Evolutionary conservation across 331 rosid species (phyloP).

Genomic region (Saraca asoca): DNA sequence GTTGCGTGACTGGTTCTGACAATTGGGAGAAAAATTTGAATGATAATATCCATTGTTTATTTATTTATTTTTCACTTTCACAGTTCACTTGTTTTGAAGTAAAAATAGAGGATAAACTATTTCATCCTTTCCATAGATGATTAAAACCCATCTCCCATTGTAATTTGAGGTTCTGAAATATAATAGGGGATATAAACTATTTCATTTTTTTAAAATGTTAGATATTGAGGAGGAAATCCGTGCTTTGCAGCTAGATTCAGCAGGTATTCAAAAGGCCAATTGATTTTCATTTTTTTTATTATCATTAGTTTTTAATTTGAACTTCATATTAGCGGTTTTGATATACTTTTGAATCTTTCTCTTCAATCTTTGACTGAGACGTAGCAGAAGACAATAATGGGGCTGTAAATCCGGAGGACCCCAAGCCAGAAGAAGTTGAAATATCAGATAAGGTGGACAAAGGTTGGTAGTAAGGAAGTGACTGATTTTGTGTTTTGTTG

Average conservation of each 20-base stretch:
- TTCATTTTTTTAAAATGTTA: conserved; percentile 42
- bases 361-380: conserved; percentile 32
- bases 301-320: neutral
- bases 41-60: neutral
- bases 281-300: conserved; percentile 5
- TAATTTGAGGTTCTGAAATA: conserved; percentile 32
- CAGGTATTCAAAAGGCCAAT: conserved; percentile 55
- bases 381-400: conserved; percentile 67
- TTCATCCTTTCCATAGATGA: conserved; percentile 20
- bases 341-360: conserved; percentile 27
- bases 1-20: too few relatives aligned
- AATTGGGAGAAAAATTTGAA: neutral
- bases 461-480: conserved; percentile 41
- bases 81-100: neutral
- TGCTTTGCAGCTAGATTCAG: conserved; percentile 79
- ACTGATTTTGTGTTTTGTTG: neutral
- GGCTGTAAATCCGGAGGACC: conserved; percentile 58
- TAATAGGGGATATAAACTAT: conserved; percentile 29
- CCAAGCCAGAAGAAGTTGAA: conserved; percentile 58
- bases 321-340: neutral
- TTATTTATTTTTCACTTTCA: conserved; percentile 7
- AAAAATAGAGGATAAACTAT: neutral
- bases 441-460: conserved; percentile 61
- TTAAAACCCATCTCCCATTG: neutral
- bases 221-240: conserved; percentile 96